Base-by-base conservation (phyloP, 2,329 filamentous ascomycete species). In the Cercospora sp. region DNA sequence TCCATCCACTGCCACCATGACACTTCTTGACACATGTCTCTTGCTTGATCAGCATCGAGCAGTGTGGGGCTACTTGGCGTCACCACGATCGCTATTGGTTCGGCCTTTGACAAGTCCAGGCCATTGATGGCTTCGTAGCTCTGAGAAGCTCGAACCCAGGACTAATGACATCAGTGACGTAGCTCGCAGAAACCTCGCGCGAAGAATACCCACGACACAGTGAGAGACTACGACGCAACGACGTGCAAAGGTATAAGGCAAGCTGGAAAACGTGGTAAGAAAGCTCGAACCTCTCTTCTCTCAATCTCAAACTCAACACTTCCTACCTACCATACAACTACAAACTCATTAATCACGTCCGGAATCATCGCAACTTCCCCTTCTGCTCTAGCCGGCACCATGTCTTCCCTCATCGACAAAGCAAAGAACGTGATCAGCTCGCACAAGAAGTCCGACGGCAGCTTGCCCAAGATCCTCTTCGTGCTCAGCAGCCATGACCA, bases 401-500 rank as follows among this genome's bases (percentile, higher is more conserved):
- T 65, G 66, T 62, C 66, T 55, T 45, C 66, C 12, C 32, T 68
- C n/a, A 58, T 70, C 51, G 74, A 76, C 58, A 75, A 75, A 68
- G 63, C 75, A 45, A 76, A 74, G 73, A 65, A 75, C 49, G 74
- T 70, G 67, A 55, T 76, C 49, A 71, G 74, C 65, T 70, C 74
- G 49, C 71, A 71, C 37, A 62, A 66, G 55, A 66, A 66, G 61
- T 59, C 63, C 45, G 49, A 57, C 55, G 63, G 66, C 40, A 60
- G 62, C 43, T 49, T 61, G 32, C 66, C 66, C 12, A 65, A 57
- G 21, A 63, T 68, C n/a, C 66, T 68, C 34, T 68, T 68, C 63
- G 59, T 68, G 13, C 51, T 68, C 70, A 91, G 88, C 71, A 92
- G 89, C 69, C 84, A 86, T 77, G 78, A 79, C 71, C 79, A 81